phyloP scores from a whole-genome alignment of 75 land plant species.

The Cryptomeria japonica region DNA sequence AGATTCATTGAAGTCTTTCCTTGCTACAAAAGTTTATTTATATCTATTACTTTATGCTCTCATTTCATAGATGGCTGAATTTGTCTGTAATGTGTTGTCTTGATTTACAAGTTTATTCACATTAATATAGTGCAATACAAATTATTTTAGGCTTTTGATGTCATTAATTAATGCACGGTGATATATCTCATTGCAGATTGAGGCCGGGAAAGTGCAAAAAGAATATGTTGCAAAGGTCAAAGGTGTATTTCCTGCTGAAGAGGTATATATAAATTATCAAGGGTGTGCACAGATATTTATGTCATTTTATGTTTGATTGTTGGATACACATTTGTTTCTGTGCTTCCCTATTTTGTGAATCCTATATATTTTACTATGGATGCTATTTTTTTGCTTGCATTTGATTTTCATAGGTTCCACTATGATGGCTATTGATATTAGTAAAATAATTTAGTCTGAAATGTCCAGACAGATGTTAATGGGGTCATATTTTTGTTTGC shows the following conservation, averaged over 20 bases:
- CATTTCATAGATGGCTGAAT: not conserved
- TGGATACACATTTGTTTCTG: not conserved
- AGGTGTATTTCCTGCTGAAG: slow-evolving; percentile 86
- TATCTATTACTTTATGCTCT: not conserved
- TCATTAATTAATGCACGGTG: not conserved
- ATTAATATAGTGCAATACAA: not conserved
- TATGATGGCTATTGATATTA: not conserved
- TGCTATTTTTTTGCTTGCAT: not conserved
- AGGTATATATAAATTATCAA: slow-evolving; percentile 47
- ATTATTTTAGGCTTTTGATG: not conserved
- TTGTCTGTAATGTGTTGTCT: not conserved
- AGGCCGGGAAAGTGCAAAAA: slow-evolving; percentile 71
- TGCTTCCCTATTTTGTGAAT: not conserved
- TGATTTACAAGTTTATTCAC: not conserved
- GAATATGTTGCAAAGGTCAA: slow-evolving; percentile 87
- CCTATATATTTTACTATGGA: not conserved
- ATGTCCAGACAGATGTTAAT: not conserved
- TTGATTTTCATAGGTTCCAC: not conserved
- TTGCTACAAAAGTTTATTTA: not conserved
- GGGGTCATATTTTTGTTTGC: not conserved
- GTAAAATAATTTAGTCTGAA: not conserved
- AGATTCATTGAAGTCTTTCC: not conserved
- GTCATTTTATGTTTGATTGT: not conserved
- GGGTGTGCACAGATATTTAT: not conserved
- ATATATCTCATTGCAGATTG: slow-evolving; percentile 65